Evolutionary conservation across 805 yeast species (phyloP).

Genomic region (Saturnispora sekii): DNA sequence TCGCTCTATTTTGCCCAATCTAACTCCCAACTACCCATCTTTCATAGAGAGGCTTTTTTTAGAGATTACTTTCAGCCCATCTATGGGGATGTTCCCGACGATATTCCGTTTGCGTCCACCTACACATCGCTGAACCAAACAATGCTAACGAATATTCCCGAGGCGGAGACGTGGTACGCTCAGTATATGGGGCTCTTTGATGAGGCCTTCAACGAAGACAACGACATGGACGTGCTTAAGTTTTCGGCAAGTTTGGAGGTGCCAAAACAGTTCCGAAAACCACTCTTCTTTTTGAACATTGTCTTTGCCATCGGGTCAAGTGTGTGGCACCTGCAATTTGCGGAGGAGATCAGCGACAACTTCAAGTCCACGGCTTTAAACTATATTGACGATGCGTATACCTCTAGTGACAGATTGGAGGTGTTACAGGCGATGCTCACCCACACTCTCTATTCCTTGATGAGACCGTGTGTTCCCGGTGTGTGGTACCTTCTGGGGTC

Average conservation of each 20-base stretch:
- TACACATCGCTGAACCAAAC: constrained; percentile 36
- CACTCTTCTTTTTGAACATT: constrained; percentile 64
- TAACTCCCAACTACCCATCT: constrained; percentile 73
- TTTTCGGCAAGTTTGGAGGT: constrained; percentile 32
- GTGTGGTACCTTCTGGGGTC: constrained; percentile 88
- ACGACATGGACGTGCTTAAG: constrained; percentile 24
- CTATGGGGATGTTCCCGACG: constrained; percentile 56
- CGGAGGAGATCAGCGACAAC: constrained; percentile 56
- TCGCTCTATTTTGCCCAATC: constrained; percentile 66
- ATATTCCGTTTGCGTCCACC: constrained; percentile 49
- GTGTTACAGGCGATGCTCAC: constrained; percentile 63
- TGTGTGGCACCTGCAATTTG: constrained; percentile 58
- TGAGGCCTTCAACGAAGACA: constrained; percentile 15
- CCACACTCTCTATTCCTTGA: constrained; percentile 60
- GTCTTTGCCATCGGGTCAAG: constrained; percentile 77
- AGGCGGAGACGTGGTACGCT: constrained; percentile 38
- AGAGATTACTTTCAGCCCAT: constrained; percentile 62
- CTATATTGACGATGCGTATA: constrained; percentile 47
- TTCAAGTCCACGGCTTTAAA: constrained; percentile 57
- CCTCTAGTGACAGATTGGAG: constrained; percentile 54
- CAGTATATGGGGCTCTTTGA: constrained; percentile 32
- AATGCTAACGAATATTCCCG: constrained; percentile 20
- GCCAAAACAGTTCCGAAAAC: constrained; percentile 39
- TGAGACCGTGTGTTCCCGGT: constrained; percentile 87
- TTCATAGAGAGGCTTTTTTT: constrained; percentile 74